These are phyloP conservation scores for Fusarium equiseti DNA, from an alignment of 2,329 filamentous ascomycete species.

Conservation along the genomic window DNA sequence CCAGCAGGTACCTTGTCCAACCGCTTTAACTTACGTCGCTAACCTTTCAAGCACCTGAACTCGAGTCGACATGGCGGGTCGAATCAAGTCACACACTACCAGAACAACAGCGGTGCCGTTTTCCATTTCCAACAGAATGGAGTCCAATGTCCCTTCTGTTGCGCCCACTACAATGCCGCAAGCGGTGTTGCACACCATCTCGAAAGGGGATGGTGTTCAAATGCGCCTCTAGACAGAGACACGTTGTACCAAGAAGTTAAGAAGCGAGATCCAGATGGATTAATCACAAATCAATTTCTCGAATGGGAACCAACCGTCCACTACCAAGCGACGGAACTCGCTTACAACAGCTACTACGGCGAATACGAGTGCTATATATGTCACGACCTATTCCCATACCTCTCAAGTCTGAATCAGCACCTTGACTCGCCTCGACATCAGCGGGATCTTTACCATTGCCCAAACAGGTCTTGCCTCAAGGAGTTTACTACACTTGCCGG, in stretches of 20 bases:
- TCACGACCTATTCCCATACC: constrained; percentile 54
- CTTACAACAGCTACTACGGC: constrained; percentile 57
- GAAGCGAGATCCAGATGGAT: constrained; percentile 58
- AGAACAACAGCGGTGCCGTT: background rate
- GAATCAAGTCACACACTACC: background rate
- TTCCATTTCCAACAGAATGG: background rate
- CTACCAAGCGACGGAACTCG: constrained; percentile 54
- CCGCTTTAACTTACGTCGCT: background rate
- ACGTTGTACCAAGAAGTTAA: constrained; percentile 60
- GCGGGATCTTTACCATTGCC: constrained; percentile 57
- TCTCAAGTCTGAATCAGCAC: constrained; percentile 61
- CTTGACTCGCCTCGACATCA: constrained; percentile 62
- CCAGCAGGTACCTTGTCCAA: background rate
- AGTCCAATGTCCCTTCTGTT: constrained; percentile 68
- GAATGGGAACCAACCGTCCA: constrained; percentile 54
- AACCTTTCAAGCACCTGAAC: constrained; percentile 3
- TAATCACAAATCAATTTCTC: constrained; percentile 66
- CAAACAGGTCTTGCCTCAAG: constrained; percentile 49
- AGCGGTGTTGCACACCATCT: constrained; percentile 68
- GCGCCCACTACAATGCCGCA: constrained; percentile 58
- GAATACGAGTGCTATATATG: constrained; percentile 58
- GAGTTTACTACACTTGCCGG: constrained; percentile 57
- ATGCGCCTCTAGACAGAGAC: constrained; percentile 61
- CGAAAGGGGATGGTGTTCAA: constrained; percentile 65
- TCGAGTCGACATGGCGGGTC: background rate